Evolutionary conservation across 2,329 filamentous ascomycete genomes (phyloP).

Genomic region (Tolypocladium endophyticum): DNA sequence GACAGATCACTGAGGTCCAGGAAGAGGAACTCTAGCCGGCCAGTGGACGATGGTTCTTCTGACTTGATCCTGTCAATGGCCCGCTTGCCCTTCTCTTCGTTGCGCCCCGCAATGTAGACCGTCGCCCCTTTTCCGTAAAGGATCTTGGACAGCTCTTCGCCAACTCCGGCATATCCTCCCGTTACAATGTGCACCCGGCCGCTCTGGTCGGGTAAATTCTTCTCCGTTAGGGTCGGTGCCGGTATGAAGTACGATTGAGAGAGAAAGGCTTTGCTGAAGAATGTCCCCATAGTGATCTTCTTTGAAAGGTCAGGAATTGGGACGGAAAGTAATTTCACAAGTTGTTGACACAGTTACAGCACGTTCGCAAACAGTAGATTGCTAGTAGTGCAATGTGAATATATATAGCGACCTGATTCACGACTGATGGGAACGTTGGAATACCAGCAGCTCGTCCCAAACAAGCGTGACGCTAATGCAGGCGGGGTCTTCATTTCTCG

Average conservation of each 20-base stretch:
- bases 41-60: background rate
- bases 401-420: background rate
- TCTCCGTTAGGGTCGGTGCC: background rate
- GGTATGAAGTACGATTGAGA: background rate
- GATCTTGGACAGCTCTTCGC: background rate
- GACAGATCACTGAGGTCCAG: background rate
- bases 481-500: background rate
- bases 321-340: background rate
- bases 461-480: background rate
- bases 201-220: background rate
- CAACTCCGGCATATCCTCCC: background rate
- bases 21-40: background rate
- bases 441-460: background rate
- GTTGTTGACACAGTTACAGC: background rate
- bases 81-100: background rate
- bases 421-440: background rate
- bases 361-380: no score
- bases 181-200: background rate
- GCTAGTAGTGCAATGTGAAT: background rate
- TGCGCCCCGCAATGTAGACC: background rate
- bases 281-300: background rate
- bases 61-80: background rate
- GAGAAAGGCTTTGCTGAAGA: background rate
- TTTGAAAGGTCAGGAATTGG: no score
- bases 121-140: background rate